Percentiles rank a stretch among this genome's conserved stretches.
Evolutionary conservation across 257 asterid species (phyloP).

Genomic region (Ophiorrhiza pumila): DNA sequence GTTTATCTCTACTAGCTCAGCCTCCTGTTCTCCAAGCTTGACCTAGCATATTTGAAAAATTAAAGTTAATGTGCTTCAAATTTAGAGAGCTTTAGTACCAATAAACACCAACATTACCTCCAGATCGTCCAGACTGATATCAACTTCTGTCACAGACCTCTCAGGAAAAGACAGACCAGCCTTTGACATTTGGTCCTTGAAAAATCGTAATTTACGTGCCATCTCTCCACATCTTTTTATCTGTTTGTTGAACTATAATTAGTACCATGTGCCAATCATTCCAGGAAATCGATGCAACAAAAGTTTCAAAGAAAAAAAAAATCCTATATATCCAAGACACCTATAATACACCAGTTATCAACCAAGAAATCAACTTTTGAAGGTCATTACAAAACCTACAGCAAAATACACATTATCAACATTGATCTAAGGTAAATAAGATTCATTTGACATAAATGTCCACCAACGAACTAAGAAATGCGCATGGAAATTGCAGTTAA

Average conservation of each 20-base stretch:
- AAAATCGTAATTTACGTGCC: conserved; percentile 93
- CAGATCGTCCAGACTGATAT: conserved; percentile 67
- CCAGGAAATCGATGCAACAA: neutral
- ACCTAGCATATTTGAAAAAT: conserved; percentile 21
- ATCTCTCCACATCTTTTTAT: conserved; percentile 95
- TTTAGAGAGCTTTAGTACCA: conserved; percentile 1
- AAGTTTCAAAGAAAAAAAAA: conserved; percentile 8
- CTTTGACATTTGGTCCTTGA: conserved; percentile 82
- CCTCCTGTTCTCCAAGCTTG: conserved; percentile 70
- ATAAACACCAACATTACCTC: conserved; percentile 54
- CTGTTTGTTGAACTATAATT: conserved; percentile 26
- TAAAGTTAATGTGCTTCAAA: conserved; percentile 3
- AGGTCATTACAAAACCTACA: neutral
- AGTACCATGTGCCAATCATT: too few species aligned
- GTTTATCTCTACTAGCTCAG: conserved; percentile 80
- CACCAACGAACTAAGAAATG: neutral
- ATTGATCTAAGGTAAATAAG: neutral
- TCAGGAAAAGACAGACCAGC: conserved; percentile 70
- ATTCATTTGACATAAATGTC: neutral
- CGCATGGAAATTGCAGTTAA: neutral
- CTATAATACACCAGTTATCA: neutral
- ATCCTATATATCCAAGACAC: too few species aligned
- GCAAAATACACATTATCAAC: neutral
- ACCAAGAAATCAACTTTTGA: neutral
- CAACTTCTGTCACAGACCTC: conserved; percentile 35